These are phyloP conservation scores for Xylariaceae sp. DNA, from an alignment of 2,329 filamentous ascomycete genomes.

Conservation along the genomic window DNA sequence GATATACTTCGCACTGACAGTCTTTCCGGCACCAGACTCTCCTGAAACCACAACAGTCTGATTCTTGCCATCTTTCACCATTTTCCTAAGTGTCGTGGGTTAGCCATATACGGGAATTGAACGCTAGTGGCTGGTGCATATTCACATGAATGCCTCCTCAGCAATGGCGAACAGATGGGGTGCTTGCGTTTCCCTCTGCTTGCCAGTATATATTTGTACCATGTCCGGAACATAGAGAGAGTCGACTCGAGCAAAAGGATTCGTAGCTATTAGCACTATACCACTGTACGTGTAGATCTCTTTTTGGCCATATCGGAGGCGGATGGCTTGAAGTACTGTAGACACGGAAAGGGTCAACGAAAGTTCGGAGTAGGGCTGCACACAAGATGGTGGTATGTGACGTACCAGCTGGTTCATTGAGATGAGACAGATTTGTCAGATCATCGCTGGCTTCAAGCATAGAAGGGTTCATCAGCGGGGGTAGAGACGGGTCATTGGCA, in stretches of 20 bases:
- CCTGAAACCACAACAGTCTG: slow-evolving; percentile 99
- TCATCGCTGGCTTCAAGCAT: slow-evolving; percentile 99
- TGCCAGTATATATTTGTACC: slow-evolving; percentile 99
- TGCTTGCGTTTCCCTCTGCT: slow-evolving; percentile 93
- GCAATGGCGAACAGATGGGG: slow-evolving; percentile 98
- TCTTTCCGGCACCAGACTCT: slow-evolving; percentile 98
- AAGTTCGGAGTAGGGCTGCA: slow-evolving; percentile 17
- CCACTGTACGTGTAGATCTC: slow-evolving; percentile 99
- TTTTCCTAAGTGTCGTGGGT: slow-evolving; percentile 67
- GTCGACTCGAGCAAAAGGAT: slow-evolving; percentile 95
- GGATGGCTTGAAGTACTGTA: slow-evolving; percentile 93
- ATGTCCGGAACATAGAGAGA: slow-evolving; percentile 98
- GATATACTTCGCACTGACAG: slow-evolving; percentile 98
- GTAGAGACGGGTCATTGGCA: slow-evolving; percentile 76
- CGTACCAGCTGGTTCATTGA: slow-evolving; percentile 94
- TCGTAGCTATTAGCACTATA: slow-evolving; percentile 97
- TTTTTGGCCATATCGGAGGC: slow-evolving; percentile 94
- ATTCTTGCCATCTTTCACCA: slow-evolving; percentile 93
- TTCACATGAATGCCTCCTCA: slow-evolving; percentile 96
- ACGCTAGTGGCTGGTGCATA: slow-evolving; percentile 21
- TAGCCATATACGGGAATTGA: slow-evolving; percentile 34
- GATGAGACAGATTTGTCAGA: slow-evolving; percentile 92
- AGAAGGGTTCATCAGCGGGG: slow-evolving; percentile 95
- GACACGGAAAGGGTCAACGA: slow-evolving; percentile 15
- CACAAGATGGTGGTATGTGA: slow-evolving; percentile 2